These are phyloP conservation scores for Mentha longifolia DNA, from an alignment of 257 asterid species.

Conservation along the genomic window DNA sequence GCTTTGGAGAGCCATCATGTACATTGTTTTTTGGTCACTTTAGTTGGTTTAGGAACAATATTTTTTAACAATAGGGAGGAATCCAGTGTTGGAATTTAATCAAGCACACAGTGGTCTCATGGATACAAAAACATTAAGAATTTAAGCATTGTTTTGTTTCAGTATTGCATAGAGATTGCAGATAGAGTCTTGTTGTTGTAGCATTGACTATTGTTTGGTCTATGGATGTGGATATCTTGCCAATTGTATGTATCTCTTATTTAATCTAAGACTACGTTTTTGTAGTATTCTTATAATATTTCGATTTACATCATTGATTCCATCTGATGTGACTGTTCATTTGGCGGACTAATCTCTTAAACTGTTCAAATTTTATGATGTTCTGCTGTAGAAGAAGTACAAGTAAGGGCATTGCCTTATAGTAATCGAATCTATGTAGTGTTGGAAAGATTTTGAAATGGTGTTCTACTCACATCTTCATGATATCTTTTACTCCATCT, in stretches of 20 bases:
- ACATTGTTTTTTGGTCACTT: neutral
- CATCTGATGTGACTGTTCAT: constrained; percentile 15
- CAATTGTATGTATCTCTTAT: neutral
- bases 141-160: neutral
- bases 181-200: neutral
- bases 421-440: constrained; percentile 10
- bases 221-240: constrained; percentile 1
- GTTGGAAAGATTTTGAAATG: constrained; percentile 21
- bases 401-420: constrained; percentile 22
- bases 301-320: constrained; percentile 29
- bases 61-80: neutral
- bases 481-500: constrained; percentile 16
- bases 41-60: constrained; percentile 14
- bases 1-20: constrained; percentile 5
- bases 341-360: constrained; percentile 12
- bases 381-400: constrained; percentile 7
- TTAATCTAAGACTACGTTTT: neutral
- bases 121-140: neutral
- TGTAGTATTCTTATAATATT: constrained; percentile 1
- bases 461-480: constrained; percentile 21
- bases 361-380: constrained; percentile 1
- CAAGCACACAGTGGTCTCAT: neutral
- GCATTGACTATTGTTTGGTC: neutral
- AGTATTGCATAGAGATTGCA: neutral
- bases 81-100: neutral